Evolutionary conservation across 2,329 filamentous ascomycete genomes (phyloP), one percentile per base, ranked within the genome.

Genomic region (Clarireedia homoeocarpa): DNA sequence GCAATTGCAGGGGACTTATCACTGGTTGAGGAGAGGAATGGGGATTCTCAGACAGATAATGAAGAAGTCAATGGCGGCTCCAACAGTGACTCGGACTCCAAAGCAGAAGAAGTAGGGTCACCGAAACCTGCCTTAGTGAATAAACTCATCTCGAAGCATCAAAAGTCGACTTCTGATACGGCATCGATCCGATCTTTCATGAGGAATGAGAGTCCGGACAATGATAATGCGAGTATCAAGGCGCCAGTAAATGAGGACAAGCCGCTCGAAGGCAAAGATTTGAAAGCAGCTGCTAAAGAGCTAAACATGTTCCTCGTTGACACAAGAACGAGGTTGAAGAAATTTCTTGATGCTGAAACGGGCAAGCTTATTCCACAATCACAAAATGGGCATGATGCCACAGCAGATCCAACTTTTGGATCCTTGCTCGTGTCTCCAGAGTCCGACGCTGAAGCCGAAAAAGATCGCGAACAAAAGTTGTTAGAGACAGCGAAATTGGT

Each of bases 251-350:
- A 65, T 2, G 74, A 79, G 2, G 80, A 86, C 34, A 77, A 74
- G 34, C 74, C 75, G 0, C 73, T 87, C 38, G 84, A 91, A 67
- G 91, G 90, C 14, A 92, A 92, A 66, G 90, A 96, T 63, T 78
- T 99, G 38, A 87, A 83, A 63, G 79, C 83, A 49, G 91, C 94
- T 0, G 88, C 94, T 15, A 80, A 86, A 45, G 91, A 92, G 60
- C 77, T 99, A 2, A 89, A 89, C 65, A 86, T 86, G 24, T 99
- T 95, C 67, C 79, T 99, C 6, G 92, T 91, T 0, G 89, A 95
- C 61, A 90, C 91, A 17, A 84, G 94, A 58, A 79, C 81, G 20
- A 77, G 82, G 23, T 73, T 86, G 48, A 82, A 85, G 66, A 74
- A 80, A 9, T 76, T 82, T 27, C 75, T 86, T 55, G 82, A 86